Evolutionary conservation across 352 stramenopile genomes (phyloP), one percentile per base, ranked within the genome.

Genomic region (Globisporangium heterothallicum): DNA sequence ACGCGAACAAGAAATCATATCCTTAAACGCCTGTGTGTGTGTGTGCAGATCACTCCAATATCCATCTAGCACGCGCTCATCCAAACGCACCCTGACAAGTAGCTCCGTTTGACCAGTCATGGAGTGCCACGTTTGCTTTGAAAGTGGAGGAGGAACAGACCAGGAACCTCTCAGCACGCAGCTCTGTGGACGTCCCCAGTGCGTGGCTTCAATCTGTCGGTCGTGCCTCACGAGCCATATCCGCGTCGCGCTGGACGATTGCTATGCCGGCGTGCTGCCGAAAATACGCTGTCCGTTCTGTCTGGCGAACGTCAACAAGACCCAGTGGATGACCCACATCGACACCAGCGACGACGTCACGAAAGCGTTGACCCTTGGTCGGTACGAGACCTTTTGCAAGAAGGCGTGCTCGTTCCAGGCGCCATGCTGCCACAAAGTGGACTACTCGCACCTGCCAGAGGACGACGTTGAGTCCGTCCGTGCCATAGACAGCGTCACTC

Each of bases 231-330:
- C 61, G 12, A 42, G 30, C 2, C 59, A 75, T 19, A 25, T 80
- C 26, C 14, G 48, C 18, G 21, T 69, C 12, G 29, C 66, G 5
- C 58, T 74, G 16, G 19, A 65, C 16, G 58, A 59, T 38, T 50
- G 51, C n/a, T 82, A 75, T 49, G 27, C 61, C 10, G 68, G 68
- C 4, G 61, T 73, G 14, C 41, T 82, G 26, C 63, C 71, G 25
- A 70, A 65, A 19, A 62, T 77, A 22, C 59, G 62, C 36, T 82
- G 71, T 45, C 71, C 68, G 32, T 56, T 76, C 19, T 82, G 71
- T 40, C 54, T 78, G 5, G 22, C 60, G 0, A 26, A 40, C 1
- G 27, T 78, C 4, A 74, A 74, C 58, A 68, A 54, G 27, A 48
- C 59, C 13, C 59, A 45, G 16, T 71, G 59, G 62, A 52, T 22